phyloP scores from a whole-genome alignment of 148 eudicot genomes.

The Amaranthus palmeri region DNA sequence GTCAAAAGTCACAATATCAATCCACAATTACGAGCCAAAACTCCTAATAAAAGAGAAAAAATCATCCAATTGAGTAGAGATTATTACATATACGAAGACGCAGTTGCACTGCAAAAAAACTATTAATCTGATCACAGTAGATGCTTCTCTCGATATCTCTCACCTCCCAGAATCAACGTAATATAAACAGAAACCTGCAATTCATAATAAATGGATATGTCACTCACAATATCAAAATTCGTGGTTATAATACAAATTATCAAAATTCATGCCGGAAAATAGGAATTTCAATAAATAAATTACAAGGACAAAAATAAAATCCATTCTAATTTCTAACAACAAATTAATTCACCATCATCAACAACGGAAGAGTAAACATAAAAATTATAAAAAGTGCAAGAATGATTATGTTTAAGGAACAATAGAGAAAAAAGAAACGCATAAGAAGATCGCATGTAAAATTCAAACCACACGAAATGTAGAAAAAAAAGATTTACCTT shows the following conservation, averaged over 20 bases:
- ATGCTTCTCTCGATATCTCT: not conserved
- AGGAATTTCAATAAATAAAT: too few species aligned
- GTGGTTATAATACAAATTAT: too few species aligned
- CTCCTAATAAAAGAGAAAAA: too few species aligned
- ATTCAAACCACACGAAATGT: too few species aligned
- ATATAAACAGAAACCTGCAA: not conserved
- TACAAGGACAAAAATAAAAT: too few species aligned
- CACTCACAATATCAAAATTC: too few species aligned
- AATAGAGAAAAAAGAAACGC: not conserved
- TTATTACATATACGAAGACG: not conserved
- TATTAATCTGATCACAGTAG: not conserved
- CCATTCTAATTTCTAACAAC: too few species aligned
- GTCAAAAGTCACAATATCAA: not conserved
- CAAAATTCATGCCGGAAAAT: too few species aligned
- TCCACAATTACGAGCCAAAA: not conserved
- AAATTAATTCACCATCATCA: too few species aligned
- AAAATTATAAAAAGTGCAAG: too few species aligned
- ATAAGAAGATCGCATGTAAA: not conserved
- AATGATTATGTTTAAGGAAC: too few species aligned
- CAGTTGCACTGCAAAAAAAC: not conserved
- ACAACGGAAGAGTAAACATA: too few species aligned
- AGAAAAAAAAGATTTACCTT: not conserved
- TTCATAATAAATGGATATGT: not conserved
- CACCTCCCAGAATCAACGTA: not conserved
- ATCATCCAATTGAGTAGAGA: not conserved